Evolutionary conservation across 2,329 filamentous ascomycete species (phyloP), one percentile per base, ranked within the genome.

Genomic region (Trichoderma atroviride): DNA sequence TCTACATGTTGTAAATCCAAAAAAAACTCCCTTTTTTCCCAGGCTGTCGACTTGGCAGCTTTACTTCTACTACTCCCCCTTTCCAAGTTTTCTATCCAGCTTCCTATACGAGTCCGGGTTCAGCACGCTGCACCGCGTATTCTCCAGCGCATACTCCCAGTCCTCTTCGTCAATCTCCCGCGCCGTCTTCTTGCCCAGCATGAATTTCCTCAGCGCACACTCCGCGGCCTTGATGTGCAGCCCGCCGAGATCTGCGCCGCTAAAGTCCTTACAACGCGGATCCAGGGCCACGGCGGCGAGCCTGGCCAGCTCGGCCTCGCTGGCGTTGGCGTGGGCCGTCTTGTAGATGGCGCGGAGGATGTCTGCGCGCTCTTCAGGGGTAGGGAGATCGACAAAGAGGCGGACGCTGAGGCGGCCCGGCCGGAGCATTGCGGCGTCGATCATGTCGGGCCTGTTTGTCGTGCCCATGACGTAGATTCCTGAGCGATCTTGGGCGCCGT

Each of bases 391-490:
- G 50, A 99, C 91, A 74, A 95, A 97, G 31, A 98, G 86, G n/a
- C 91, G 88, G 0, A 91, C 95, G 72, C 94, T 95, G 1, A 99
- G 85, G 31, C 96, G 90, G 0, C 96, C 96, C 0, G 96, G 95
- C 1, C 96, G 91, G 13, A 98, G 86, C 89, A 99, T 97, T 1
- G 96, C 96, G 1, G 93, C 90, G 78, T 99, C 96, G 74, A 99
- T 98, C 82, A 97, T 97, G 77, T 98, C 95, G 0, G 95, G 95
- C 0, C 96, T 85, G 79, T 99, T 99, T 2, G 96, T 98, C 0
- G 96, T 96, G 29, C 92, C 96, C 70, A 99, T 93, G 19, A 99
- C 91, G 79, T 96, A 98, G 72, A 99, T 94, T 19, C 95, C 95
- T 58, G 89, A 87, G 47, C 96, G 88, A 73, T 88, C 90, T 71